Evolutionary conservation across 192 early-diverging fungal genomes (phyloP).

Genomic region (Rhizoclosmatium globosum): DNA sequence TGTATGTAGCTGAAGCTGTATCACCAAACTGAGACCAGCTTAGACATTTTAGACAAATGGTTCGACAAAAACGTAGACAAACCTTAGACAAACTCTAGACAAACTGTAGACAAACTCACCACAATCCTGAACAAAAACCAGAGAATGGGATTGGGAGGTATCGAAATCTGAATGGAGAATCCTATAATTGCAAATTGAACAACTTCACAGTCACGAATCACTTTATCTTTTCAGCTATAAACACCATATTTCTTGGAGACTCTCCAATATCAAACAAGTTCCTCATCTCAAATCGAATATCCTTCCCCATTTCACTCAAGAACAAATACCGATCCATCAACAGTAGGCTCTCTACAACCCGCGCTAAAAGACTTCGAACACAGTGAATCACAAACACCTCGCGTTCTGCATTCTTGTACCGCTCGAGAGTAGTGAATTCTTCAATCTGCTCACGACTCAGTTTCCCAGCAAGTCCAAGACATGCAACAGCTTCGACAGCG

Average conservation of each 20-base stretch:
- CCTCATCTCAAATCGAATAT: conserved; percentile 7
- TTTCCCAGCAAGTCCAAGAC: conserved; percentile 17
- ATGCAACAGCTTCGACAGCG: conserved; percentile 12
- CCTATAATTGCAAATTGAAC: too few relatives aligned
- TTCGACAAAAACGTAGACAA: too few relatives aligned
- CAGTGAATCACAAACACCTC: conserved; percentile 29
- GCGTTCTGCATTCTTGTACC: conserved; percentile 23
- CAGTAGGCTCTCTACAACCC: conserved; percentile 38
- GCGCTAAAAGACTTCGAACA: conserved; percentile 26
- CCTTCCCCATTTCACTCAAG: conserved; percentile 11
- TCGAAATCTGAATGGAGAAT: too few relatives aligned
- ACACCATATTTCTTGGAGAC: conserved; percentile 34
- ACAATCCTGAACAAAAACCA: too few relatives aligned
- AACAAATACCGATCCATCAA: conserved; percentile 29
- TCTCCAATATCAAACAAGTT: conserved; percentile 39
- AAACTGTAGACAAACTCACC: too few relatives aligned
- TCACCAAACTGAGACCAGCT: too few relatives aligned
- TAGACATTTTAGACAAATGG: too few relatives aligned
- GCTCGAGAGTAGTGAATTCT: not conserved
- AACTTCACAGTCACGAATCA: too few relatives aligned
- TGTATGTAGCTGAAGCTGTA: too few relatives aligned
- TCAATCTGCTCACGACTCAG: conserved; percentile 7
- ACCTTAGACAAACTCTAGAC: too few relatives aligned
- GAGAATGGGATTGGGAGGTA: too few relatives aligned
- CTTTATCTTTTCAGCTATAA: conserved; percentile 25